Base-by-base conservation (phyloP, 192 early-diverging fungal species). In the Rhizophagus clarus region DNA sequence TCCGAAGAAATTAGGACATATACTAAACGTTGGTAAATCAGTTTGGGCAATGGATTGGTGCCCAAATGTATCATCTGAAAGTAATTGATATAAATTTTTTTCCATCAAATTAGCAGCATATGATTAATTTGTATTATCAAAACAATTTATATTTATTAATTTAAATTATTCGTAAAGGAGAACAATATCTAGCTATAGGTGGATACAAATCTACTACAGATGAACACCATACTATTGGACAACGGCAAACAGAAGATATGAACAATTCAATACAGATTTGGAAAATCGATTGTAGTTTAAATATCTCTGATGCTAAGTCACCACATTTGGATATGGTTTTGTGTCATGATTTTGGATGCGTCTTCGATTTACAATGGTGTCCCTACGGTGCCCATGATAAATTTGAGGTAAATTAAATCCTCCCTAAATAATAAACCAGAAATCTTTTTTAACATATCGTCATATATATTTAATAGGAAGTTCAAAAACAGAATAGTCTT, bases 201-300 rank as follows among this genome's bases (percentile, higher is more conserved):
- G 85, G 85, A 0, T 87, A 84, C n/a, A 76, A 63, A 40, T 69
- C 64, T 2, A 75, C 79, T 26, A 47, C 26, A 7, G 76, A 83
- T 0, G 81, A 85, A 29, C 61, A 77, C 61, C 79, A 81, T 24
- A 20, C 66, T 37, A 66, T 85, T 9, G 79, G 77, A 9, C 63
- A 66, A 8, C 22, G 29, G 12, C 81, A 83, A 31, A 77, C 49
- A 24, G 69, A 37, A 1, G 32, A 76, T 26, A 71, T 76, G 26
- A 28, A 80, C 15, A 81, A 84, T n/a, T 71, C 70, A 29, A 84
- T 87, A 61, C 86, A 87, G 60, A 79, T 87, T n/a, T 85, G 84
- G 85, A 76, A 79, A 10, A 72, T 84, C 31, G 72, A 83, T 69
- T 73, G 80, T 40, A 37, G 63, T 37, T 20, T 60, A 34, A 32